Conservation (phyloP, 495 filamentous ascomycete species). For the Amphirosellinia nigrospora region DNA sequence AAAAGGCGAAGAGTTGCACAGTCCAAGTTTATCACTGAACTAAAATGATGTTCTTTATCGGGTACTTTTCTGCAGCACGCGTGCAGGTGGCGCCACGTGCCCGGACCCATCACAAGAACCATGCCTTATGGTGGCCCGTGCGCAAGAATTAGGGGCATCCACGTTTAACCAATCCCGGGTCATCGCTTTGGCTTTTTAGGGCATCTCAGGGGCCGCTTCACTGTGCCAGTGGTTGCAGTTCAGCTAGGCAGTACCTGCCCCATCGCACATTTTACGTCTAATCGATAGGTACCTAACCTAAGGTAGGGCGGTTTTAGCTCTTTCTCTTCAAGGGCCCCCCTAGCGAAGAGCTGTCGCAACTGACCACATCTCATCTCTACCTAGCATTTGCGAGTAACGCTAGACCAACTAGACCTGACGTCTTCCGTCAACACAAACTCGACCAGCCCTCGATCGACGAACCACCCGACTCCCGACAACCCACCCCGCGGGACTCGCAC, state of each 20-base stretch:
- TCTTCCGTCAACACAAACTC: not conserved
- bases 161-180: not conserved
- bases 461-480: too few relatives aligned
- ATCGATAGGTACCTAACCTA: not conserved
- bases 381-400: not conserved
- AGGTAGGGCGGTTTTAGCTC: not conserved
- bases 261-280: slow-evolving; percentile 5
- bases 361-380: slow-evolving; percentile 3
- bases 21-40: not conserved
- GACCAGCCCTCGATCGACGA: slow-evolving; percentile 1
- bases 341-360: slow-evolving; percentile 4
- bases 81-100: not conserved
- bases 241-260: not conserved
- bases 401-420: not conserved
- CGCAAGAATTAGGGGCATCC: not conserved
- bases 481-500: slow-evolving; percentile 22
- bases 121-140: not conserved
- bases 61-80: not conserved
- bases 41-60: not conserved
- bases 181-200: not conserved
- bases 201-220: not conserved
- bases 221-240: not conserved
- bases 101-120: not conserved
- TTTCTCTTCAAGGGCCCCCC: not conserved
- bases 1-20: not conserved